Conservation (phyloP, 768 basidiomycete species). For the Heimioporus sp. region DNA sequence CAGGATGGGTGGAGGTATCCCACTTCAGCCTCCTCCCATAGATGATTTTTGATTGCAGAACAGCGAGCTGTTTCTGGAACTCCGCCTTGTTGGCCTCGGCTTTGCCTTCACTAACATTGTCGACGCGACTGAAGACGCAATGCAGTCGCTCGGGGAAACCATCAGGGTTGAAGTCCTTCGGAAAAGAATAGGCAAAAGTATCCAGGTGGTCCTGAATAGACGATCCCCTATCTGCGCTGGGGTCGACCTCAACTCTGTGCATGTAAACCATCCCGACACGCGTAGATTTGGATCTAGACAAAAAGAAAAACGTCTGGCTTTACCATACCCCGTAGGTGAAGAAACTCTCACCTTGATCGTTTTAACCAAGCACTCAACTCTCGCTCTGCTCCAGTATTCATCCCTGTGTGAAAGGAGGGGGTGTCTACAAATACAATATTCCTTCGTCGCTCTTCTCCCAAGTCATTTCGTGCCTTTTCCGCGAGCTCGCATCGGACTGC, state of each 20-base stretch:
- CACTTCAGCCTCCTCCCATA: neutral
- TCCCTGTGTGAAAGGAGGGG: constrained; percentile 2
- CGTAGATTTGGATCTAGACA: constrained; percentile 8
- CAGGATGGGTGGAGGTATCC: neutral
- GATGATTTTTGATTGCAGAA: too few species aligned
- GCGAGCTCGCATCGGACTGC: too few species aligned
- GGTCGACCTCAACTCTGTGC: constrained; percentile 10
- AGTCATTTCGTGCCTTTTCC: too few species aligned
- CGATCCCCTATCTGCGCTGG: rapidly evolving
- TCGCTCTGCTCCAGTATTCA: neutral
- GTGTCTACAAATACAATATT: too few species aligned
- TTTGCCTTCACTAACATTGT: too few species aligned
- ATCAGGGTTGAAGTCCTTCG: too few species aligned
- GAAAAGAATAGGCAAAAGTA: too few species aligned
- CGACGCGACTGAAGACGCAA: too few species aligned
- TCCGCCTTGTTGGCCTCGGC: too few species aligned
- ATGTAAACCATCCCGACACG: constrained; percentile 14
- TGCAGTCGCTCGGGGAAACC: too few species aligned
- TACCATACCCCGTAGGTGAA: neutral
- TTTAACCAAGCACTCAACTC: constrained; percentile 7
- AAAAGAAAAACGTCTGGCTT: neutral
- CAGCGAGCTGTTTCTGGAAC: too few species aligned
- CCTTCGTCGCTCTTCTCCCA: too few species aligned
- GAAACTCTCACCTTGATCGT: neutral
- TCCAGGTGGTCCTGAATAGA: constrained; percentile 5